These are phyloP conservation scores for Dactylellina sp. DNA, from an alignment of 2,329 filamentous ascomycete species.

Conservation along the genomic window DNA sequence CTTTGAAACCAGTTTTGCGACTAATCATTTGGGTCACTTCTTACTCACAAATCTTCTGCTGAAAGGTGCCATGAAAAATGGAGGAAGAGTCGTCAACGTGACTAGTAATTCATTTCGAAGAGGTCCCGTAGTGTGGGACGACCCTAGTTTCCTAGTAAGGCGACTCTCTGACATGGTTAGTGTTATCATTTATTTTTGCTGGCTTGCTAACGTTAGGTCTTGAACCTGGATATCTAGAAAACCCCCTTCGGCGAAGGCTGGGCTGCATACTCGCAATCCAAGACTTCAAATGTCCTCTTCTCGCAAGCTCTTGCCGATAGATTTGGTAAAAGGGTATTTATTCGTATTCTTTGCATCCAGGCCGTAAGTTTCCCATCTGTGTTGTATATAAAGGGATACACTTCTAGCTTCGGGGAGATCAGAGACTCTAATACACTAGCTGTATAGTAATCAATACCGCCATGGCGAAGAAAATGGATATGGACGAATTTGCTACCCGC, in stretches of 20 bases:
- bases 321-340: constrained; percentile 62
- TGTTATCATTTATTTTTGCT: neutral
- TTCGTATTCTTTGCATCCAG: constrained; percentile 66
- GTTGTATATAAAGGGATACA: too few species aligned
- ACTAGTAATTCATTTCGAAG: constrained; percentile 66
- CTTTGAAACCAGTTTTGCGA: constrained; percentile 63
- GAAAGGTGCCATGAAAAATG: constrained; percentile 56
- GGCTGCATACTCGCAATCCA: constrained; percentile 68
- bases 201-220: neutral
- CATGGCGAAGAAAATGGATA: constrained; percentile 59
- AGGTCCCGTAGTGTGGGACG: constrained; percentile 65
- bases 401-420: too few species aligned
- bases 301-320: constrained; percentile 64
- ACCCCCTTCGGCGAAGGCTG: constrained; percentile 64
- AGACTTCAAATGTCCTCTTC: constrained; percentile 69
- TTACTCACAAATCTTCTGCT: constrained; percentile 64
- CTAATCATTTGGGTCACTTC: constrained; percentile 64
- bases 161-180: too few species aligned
- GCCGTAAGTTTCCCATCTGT: constrained; percentile 58
- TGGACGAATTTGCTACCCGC: constrained; percentile 37
- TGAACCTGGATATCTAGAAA: constrained; percentile 24
- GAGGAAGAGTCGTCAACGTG: constrained; percentile 64
- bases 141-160: constrained; percentile 65
- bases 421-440: neutral
- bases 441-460: constrained; percentile 52